These are phyloP conservation scores for Populus hybrid DNA, from an alignment of 441 rosid genomes.

Conservation along the genomic window DNA sequence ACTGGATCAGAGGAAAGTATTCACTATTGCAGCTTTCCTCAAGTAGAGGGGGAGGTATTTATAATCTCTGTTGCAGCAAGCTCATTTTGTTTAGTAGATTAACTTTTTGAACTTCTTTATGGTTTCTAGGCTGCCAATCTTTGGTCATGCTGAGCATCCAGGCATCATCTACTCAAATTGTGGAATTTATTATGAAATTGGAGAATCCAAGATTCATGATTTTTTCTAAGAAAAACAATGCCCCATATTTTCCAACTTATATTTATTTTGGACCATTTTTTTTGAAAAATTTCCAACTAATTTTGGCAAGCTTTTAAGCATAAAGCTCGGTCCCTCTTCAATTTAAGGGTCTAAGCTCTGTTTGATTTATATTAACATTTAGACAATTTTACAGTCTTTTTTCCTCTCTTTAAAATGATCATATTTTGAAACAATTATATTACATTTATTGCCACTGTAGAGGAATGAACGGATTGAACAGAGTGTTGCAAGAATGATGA, in stretches of 20 bases:
- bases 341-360: neutral
- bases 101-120: neutral
- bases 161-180: neutral
- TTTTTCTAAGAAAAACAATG: neutral
- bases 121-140: neutral
- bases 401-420: neutral
- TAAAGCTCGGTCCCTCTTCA: neutral
- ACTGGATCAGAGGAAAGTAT: conserved; percentile 78
- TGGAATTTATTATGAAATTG: neutral
- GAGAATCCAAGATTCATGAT: neutral
- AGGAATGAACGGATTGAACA: conserved; percentile 81
- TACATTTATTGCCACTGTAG: conserved; percentile 36
- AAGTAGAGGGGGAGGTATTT: conserved; percentile 75
- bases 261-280: neutral
- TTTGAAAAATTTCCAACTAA: neutral
- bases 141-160: conserved; percentile 3
- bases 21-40: conserved; percentile 82
- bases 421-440: conserved; percentile 7
- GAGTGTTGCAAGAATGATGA: conserved; percentile 96
- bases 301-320: neutral
- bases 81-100: conserved; percentile 6
- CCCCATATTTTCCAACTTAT: neutral
- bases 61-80: neutral
- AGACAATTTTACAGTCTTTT: neutral
- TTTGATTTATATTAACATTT: neutral